These are phyloP conservation scores for Neopestalotiopsis sp. DNA, from an alignment of 2,329 filamentous ascomycete species.

Conservation along the genomic window DNA sequence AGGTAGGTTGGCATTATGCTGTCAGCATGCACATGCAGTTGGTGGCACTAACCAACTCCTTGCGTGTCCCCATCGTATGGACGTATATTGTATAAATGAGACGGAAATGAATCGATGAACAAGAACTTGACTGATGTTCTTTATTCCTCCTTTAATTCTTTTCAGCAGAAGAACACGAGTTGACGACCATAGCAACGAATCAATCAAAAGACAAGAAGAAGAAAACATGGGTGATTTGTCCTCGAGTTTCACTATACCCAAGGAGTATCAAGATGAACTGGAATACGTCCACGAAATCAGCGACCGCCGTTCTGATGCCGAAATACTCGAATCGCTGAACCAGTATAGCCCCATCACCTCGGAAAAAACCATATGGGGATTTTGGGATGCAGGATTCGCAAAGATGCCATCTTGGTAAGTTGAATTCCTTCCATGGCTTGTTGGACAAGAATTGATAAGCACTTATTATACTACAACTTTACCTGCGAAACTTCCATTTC, in stretches of 20 bases:
- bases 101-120: too few relatives aligned
- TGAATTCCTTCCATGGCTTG: not conserved
- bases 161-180: not conserved
- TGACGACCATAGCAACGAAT: not conserved
- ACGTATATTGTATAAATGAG: too few relatives aligned
- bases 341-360: conserved; percentile 35
- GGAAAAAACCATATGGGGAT: conserved; percentile 47
- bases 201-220: not conserved
- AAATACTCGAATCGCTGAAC: conserved; percentile 25
- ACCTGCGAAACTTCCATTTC: too few relatives aligned
- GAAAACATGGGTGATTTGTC: conserved; percentile 4
- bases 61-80: not conserved
- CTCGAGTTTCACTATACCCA: conserved; percentile 21
- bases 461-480: not conserved
- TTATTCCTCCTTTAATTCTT: too few relatives aligned
- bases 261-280: conserved; percentile 25
- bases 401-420: conserved; percentile 41
- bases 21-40: not conserved
- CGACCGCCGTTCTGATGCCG: conserved; percentile 25
- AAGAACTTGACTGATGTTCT: too few relatives aligned
- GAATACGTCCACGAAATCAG: conserved; percentile 21
- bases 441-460: not conserved
- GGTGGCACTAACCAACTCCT: not conserved
- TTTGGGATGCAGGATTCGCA: conserved; percentile 42
- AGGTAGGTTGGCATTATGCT: not conserved